Base-by-base conservation (phyloP, 2,329 filamentous ascomycete genomes). In the Escovopsis weberi region DNA sequence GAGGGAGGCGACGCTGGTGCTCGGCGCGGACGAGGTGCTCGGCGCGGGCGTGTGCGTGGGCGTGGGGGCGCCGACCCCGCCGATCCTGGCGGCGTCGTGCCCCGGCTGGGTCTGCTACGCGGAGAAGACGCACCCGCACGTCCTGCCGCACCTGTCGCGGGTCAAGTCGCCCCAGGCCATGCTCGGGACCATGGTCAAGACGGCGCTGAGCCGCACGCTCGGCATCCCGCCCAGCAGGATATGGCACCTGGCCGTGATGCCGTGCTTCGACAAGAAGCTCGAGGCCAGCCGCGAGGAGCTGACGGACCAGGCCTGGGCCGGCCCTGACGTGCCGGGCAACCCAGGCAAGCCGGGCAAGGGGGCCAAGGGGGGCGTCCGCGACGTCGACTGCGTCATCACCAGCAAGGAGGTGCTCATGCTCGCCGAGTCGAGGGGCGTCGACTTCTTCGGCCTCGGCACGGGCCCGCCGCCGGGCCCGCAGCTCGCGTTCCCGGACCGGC, bases 41-140 rank as follows among this genome's bases (percentile, higher is more conserved):
- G 28, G 6, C 28, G 28, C 10, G 6, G 28, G 6, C 28, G 28
- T 30, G 6, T 1, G 6, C 28, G 6, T 30, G 6, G 28, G 28
- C 28, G 28, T 6, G 28, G 28, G 28, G 7, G 39, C 47, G 8
- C 54, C 55, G 15, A 39, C 51, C 38, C 67, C 67, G 42, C 84
- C 85, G 0, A 78, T 89, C 28, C 71, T 98, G 37, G 86, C 88
- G 8, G 88, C 88, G 4, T 86, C 86, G 18, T 98, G 91, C 59
- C 91, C 91, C 1, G 91, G 91, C 7, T 98, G 93, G 88, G 89
- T 98, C 43, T 98, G 91, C 64, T 98, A 98, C 56, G 89, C 89
- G 26, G 91, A 98, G 61, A 96, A 98, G 66, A 96, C 89, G 43
- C 91, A 98, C 56, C 87, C 91, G 2, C 82, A 95, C 55, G 79